A percentile compares a stretch with the other conserved stretches of the same genome.
Conservation (phyloP, 2,329 filamentous ascomycete species). For the Aspergillus udagawae region DNA sequence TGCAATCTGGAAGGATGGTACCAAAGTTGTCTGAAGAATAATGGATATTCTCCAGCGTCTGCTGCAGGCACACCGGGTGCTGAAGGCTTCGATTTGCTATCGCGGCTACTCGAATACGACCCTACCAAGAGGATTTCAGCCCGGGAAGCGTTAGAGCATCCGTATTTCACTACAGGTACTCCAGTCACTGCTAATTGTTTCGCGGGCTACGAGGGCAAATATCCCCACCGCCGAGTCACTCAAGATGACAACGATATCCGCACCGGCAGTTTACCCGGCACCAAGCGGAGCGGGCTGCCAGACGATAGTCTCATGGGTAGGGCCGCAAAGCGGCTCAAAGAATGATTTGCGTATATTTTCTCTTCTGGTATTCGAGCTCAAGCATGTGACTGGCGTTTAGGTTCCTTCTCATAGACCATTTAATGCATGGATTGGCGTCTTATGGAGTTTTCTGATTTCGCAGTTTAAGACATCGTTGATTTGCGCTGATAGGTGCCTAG, state of each 20-base stretch:
- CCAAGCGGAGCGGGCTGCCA: constrained; percentile 79
- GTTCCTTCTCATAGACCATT: neutral
- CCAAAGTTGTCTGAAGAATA: constrained; percentile 63
- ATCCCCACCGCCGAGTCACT: constrained; percentile 84
- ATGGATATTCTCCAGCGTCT: constrained; percentile 47
- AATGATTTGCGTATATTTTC: constrained; percentile 23
- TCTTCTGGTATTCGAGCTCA: neutral
- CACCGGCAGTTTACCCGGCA: constrained; percentile 83
- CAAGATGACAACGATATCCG: constrained; percentile 95
- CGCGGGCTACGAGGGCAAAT: constrained; percentile 80
- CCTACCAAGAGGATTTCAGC: constrained; percentile 84
- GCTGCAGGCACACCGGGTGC: constrained; percentile 58
- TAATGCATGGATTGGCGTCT: neutral
- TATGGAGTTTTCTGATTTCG: neutral
- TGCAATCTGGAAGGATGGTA: constrained; percentile 75
- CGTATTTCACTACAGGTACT: constrained; percentile 72
- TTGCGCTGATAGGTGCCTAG: neutral
- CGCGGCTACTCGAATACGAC: constrained; percentile 85
- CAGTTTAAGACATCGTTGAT: neutral
- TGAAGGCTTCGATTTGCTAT: constrained; percentile 78
- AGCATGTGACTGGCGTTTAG: neutral
- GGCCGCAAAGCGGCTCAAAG: constrained; percentile 54
- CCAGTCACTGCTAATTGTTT: constrained; percentile 81
- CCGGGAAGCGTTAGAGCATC: constrained; percentile 80
- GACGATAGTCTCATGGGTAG: constrained; percentile 69